Percentiles rank a stretch among this genome's conserved stretches.
Evolutionary conservation across 352 stramenopile genomes (phyloP).

Genomic region (Phytophthora colocasiae): DNA sequence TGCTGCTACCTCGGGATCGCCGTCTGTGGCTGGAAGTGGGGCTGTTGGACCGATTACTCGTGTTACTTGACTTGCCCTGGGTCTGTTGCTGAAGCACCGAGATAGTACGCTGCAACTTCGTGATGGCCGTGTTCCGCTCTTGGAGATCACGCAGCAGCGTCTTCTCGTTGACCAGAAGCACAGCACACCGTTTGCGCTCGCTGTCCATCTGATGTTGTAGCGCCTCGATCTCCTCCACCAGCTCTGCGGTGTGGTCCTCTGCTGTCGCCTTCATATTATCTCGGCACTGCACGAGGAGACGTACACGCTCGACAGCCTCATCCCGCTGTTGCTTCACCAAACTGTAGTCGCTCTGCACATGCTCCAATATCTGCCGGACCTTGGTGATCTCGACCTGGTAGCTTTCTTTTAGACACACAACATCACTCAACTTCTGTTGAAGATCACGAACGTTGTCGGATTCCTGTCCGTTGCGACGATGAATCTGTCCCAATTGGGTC

Average conservation of each 20-base stretch:
- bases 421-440: constrained; percentile 47
- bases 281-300: constrained; percentile 63
- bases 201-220: constrained; percentile 70
- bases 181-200: constrained; percentile 67
- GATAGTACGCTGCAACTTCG: constrained; percentile 60
- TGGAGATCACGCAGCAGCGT: constrained; percentile 72
- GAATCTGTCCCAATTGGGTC: constrained; percentile 41
- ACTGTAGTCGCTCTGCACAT: constrained; percentile 50
- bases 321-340: constrained; percentile 61
- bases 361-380: constrained; percentile 47
- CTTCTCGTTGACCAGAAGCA: constrained; percentile 76
- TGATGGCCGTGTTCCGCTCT: constrained; percentile 64
- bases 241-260: constrained; percentile 64
- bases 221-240: constrained; percentile 77
- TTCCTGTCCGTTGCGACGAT: constrained; percentile 32
- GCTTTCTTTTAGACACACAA: constrained; percentile 57
- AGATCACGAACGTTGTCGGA: constrained; percentile 47
- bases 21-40: constrained; percentile 24
- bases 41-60: constrained; percentile 25
- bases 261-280: constrained; percentile 71
- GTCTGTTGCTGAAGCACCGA: constrained; percentile 42
- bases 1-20: constrained; percentile 34
- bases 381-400: constrained; percentile 63
- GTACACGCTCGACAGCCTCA: constrained; percentile 64
- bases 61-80: constrained; percentile 22